phyloP scores from a whole-genome alignment of 2,329 filamentous ascomycete genomes.

The Trichoderma guizhouense region DNA sequence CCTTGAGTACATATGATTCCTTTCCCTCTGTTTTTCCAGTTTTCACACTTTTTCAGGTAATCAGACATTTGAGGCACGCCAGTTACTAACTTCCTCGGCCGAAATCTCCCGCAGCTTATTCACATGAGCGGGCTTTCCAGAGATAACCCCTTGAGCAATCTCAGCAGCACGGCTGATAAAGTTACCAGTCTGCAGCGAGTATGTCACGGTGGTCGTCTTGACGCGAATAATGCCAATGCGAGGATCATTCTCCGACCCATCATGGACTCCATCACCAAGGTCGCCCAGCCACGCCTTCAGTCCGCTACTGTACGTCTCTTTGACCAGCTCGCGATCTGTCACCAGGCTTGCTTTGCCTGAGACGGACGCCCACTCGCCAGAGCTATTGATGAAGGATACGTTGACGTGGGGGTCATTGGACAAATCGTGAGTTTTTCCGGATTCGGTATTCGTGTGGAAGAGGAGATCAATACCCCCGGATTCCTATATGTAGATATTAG shows the following conservation, averaged over 20 bases:
- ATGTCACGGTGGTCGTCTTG: slow-evolving; percentile 68
- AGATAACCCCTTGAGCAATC: slow-evolving; percentile 71
- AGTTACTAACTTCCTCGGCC: slow-evolving; percentile 62
- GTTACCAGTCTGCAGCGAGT: slow-evolving; percentile 62
- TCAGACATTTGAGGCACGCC: slow-evolving; percentile 34
- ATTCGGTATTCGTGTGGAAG: slow-evolving; percentile 90
- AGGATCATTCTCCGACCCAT: slow-evolving; percentile 77
- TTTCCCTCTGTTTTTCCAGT: not conserved
- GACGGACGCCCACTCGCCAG: slow-evolving; percentile 82
- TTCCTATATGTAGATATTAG: slow-evolving; percentile 51
- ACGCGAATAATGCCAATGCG: slow-evolving; percentile 79
- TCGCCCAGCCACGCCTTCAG: slow-evolving; percentile 87
- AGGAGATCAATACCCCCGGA: slow-evolving; percentile 74
- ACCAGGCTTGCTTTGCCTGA: slow-evolving; percentile 69
- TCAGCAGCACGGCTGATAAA: slow-evolving; percentile 63
- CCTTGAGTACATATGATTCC: not conserved
- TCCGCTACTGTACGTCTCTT: slow-evolving; percentile 69
- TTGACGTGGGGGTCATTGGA: slow-evolving; percentile 71
- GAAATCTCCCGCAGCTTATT: slow-evolving; percentile 75
- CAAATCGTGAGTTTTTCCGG: slow-evolving; percentile 81
- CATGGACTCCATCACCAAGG: slow-evolving; percentile 76
- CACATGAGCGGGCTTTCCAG: slow-evolving; percentile 66
- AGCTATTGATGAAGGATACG: slow-evolving; percentile 71
- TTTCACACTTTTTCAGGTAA: not conserved
- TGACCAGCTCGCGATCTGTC: slow-evolving; percentile 64